phyloP scores from a whole-genome alignment of 768 basidiomycete genomes.

The Baorangia bicolor region DNA sequence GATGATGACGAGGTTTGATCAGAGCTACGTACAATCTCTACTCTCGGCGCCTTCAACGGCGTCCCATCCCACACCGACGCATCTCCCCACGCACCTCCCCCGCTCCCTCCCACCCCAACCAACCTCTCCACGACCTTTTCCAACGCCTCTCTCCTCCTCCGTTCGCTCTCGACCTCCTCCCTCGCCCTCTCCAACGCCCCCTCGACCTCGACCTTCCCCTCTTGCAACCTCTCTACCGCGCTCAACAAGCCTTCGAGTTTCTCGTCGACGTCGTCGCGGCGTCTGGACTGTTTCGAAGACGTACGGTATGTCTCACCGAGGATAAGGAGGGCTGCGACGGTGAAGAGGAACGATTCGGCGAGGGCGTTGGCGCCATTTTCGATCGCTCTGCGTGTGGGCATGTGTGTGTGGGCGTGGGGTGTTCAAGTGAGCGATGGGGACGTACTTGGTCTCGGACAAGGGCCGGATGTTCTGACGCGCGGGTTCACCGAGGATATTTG shows the following conservation, averaged over 20 bases:
- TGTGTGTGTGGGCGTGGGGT: fast-evolving
- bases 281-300: slow-evolving; percentile 64
- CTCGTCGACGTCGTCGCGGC: slow-evolving; percentile 73
- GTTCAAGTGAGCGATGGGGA: not conserved
- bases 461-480: slow-evolving; percentile 65
- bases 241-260: slow-evolving; percentile 57
- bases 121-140: slow-evolving; percentile 61
- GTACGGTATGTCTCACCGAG: slow-evolving; percentile 76
- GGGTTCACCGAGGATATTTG: slow-evolving; percentile 74
- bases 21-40: slow-evolving; percentile 31
- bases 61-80: slow-evolving; percentile 49
- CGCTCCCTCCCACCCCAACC: slow-evolving; percentile 64
- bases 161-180: slow-evolving; percentile 36
- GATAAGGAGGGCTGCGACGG: slow-evolving; percentile 72
- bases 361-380: slow-evolving; percentile 84
- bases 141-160: slow-evolving; percentile 60
- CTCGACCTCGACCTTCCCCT: slow-evolving; percentile 42
- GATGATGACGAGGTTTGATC: not conserved
- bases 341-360: slow-evolving; percentile 83
- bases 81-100: slow-evolving; percentile 64
- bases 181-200: slow-evolving; percentile 44
- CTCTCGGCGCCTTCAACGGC: slow-evolving; percentile 48
- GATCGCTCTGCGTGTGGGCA: slow-evolving; percentile 54
- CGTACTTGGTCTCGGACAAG: slow-evolving; percentile 71
- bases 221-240: slow-evolving; percentile 46